Conservation (phyloP, 345 rosid species). For the Pelargonium nanum region DNA sequence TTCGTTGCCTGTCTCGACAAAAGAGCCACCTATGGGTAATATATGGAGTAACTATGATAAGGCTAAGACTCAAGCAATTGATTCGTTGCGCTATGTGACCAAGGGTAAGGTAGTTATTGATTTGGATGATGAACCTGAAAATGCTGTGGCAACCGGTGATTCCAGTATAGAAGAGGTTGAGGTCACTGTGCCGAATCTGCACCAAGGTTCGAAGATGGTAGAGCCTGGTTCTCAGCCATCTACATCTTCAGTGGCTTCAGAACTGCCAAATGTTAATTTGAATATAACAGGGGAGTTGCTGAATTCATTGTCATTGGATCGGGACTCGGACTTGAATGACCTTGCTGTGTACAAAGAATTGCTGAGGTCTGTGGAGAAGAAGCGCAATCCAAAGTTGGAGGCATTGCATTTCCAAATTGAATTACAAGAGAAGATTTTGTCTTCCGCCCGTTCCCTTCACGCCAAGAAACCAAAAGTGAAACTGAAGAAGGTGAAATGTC, state of each 20-base stretch:
- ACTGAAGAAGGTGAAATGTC: conserved; percentile 21
- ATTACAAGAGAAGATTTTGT: conserved; percentile 36
- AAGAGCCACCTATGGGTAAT: conserved; percentile 27
- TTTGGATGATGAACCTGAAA: conserved; percentile 24
- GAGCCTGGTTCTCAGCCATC: conserved; percentile 20
- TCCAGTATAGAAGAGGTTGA: conserved; percentile 42
- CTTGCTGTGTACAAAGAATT: conserved; percentile 60
- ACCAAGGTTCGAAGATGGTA: conserved; percentile 19
- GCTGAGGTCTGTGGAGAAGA: conserved; percentile 34
- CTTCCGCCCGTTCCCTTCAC: conserved; percentile 30
- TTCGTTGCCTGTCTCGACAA: conserved; percentile 13
- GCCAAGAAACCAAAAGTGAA: conserved; percentile 34
- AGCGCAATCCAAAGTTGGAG: conserved; percentile 34
- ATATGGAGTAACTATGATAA: conserved; percentile 17
- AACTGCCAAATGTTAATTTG: conserved; percentile 25
- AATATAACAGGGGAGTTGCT: conserved; percentile 34
- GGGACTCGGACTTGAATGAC: conserved; percentile 17
- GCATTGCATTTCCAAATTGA: conserved; percentile 49
- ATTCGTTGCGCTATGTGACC: conserved; percentile 23
- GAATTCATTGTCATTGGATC: conserved; percentile 31
- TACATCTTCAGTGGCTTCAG: conserved; percentile 16
- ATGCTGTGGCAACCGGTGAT: conserved; percentile 39
- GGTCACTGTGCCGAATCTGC: conserved; percentile 20
- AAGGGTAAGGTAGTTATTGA: conserved; percentile 35
- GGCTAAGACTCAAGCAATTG: conserved; percentile 36